phyloP scores from a whole-genome alignment of 148 eudicot genomes.

The Dianthus caryophyllus region DNA sequence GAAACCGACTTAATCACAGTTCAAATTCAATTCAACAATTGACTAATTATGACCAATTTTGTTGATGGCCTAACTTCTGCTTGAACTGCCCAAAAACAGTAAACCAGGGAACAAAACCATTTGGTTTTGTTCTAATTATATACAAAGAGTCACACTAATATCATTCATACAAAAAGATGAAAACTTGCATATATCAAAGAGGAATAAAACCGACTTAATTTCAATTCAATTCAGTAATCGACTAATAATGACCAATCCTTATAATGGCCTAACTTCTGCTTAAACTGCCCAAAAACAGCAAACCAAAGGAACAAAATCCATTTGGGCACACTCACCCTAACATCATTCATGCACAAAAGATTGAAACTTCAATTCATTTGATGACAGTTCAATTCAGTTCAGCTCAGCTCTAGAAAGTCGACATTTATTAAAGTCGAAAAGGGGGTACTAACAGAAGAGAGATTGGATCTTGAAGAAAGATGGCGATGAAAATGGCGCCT shows the following conservation, averaged over 20 bases:
- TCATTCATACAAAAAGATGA: neutral
- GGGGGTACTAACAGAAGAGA: conserved; percentile 44
- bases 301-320: neutral
- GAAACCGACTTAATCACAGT: too few species aligned
- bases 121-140: neutral
- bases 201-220: too few species aligned
- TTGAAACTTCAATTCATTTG: neutral
- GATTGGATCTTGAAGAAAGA: conserved; percentile 58
- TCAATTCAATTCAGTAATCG: too few species aligned
- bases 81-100: too few species aligned
- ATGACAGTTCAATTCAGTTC: too few species aligned
- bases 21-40: too few species aligned
- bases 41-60: neutral
- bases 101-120: neutral
- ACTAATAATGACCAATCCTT: too few species aligned
- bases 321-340: neutral
- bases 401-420: too few species aligned
- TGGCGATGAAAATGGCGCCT: conserved; percentile 49
- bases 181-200: neutral
- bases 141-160: neutral
- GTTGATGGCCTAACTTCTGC: too few species aligned
- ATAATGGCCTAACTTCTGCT: too few species aligned
- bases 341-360: neutral
- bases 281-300: too few species aligned
- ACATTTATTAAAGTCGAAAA: too few species aligned